Evolutionary conservation across 495 filamentous ascomycete species (phyloP).

Genomic region (Glutinoglossum americanum): DNA sequence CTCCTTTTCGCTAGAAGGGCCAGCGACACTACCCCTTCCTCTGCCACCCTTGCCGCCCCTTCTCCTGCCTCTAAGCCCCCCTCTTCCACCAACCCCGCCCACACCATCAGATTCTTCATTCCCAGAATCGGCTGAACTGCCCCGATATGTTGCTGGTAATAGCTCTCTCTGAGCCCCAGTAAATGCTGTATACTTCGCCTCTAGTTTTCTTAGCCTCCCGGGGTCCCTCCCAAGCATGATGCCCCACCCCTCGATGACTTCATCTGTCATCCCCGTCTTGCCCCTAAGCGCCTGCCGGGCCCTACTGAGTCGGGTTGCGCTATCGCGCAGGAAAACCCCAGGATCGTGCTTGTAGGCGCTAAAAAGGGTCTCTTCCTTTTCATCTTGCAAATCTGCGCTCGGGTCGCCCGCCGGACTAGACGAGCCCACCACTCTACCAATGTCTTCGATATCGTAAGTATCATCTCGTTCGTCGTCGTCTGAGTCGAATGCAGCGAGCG

Average conservation of each 20-base stretch:
- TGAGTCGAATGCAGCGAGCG: slow-evolving; percentile 73
- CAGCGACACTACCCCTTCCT: slow-evolving; percentile 33
- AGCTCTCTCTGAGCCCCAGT: slow-evolving; percentile 37
- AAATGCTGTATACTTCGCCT: slow-evolving; percentile 39
- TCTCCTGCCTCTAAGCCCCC: slow-evolving; percentile 19
- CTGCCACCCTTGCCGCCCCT: slow-evolving; percentile 24
- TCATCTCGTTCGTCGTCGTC: slow-evolving; percentile 97
- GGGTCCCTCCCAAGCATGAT: slow-evolving; percentile 61
- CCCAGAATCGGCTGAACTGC: slow-evolving; percentile 21
- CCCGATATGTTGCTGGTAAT: slow-evolving; percentile 38
- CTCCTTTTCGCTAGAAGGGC: slow-evolving; percentile 32
- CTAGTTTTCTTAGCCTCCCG: slow-evolving; percentile 37
- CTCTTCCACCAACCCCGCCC: slow-evolving; percentile 9
- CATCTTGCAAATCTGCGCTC: slow-evolving; percentile 13
- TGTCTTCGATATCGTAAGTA: slow-evolving; percentile 81
- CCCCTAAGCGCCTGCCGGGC: slow-evolving; percentile 40
- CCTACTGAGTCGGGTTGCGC: slow-evolving; percentile 39
- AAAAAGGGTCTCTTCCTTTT: slow-evolving; percentile 31
- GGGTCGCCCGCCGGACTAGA: slow-evolving; percentile 19
- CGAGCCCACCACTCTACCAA: slow-evolving; percentile 64
- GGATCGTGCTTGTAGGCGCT: slow-evolving; percentile 38
- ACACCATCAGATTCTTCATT: slow-evolving; percentile 17
- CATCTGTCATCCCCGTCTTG: slow-evolving; percentile 77
- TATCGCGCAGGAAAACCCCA: slow-evolving; percentile 45
- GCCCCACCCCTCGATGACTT: slow-evolving; percentile 85